phyloP scores from a whole-genome alignment of 805 yeast genomes.

The Torulaspora gathmanii region DNA sequence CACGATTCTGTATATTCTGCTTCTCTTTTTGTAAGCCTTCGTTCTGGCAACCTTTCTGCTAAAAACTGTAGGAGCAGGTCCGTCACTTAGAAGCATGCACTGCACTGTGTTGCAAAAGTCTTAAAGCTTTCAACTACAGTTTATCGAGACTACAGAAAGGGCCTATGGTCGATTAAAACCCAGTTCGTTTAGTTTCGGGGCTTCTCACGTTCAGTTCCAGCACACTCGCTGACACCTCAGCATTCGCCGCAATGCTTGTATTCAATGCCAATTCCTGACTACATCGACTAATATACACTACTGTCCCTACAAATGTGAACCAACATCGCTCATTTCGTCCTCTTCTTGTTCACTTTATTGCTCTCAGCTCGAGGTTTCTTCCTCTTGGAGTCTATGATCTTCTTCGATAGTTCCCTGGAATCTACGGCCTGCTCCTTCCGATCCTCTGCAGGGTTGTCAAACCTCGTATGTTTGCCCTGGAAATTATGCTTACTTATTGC shows the following conservation, averaged over 20 bases:
- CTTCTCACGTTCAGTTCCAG: no score
- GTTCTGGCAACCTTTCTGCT: background rate
- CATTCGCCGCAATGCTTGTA: background rate
- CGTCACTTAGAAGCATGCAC: background rate
- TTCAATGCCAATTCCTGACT: background rate
- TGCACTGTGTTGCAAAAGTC: background rate
- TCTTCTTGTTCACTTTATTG: slow-evolving; percentile 9
- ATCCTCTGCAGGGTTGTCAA: slow-evolving; percentile 30
- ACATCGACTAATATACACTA: background rate
- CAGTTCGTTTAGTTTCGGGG: no score
- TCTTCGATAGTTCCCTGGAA: background rate
- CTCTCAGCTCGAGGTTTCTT: slow-evolving; percentile 3
- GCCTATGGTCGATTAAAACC: no score
- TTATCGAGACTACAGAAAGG: no score
- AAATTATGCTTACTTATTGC: slow-evolving; percentile 52
- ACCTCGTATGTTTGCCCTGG: slow-evolving; percentile 51
- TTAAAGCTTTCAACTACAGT: no score
- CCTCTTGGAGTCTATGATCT: slow-evolving; percentile 5
- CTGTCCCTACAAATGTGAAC: background rate
- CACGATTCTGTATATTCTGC: background rate
- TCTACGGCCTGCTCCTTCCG: slow-evolving; percentile 6
- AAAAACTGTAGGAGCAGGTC: background rate
- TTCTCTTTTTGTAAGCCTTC: background rate
- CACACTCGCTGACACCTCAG: no score
- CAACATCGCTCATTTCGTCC: background rate